Conservation (phyloP, 257 asterid species). For the Linaria vulgaris region DNA sequence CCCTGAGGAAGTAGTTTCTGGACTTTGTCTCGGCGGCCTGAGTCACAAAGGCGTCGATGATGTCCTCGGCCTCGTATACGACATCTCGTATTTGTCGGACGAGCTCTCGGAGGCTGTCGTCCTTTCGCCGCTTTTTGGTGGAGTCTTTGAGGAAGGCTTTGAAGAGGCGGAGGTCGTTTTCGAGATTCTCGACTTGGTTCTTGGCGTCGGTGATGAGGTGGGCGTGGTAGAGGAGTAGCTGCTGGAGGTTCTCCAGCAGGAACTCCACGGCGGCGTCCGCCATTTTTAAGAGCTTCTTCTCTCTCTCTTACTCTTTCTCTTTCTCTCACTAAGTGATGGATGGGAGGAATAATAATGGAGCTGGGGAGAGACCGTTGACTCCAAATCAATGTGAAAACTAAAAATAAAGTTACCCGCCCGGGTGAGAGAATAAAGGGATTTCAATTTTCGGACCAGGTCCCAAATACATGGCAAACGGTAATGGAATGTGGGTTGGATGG, state of each 20-base stretch:
- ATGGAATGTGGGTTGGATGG: too few relatives aligned
- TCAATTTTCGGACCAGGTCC: too few relatives aligned
- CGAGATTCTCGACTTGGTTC: constrained; percentile 25
- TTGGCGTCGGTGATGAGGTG: constrained; percentile 21
- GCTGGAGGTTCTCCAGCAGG: constrained; percentile 37
- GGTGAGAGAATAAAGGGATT: too few relatives aligned
- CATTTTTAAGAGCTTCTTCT: constrained; percentile 22
- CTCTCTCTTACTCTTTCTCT: not conserved
- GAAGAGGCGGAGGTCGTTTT: constrained; percentile 31
- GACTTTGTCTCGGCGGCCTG: constrained; percentile 29
- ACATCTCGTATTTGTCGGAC: constrained; percentile 28
- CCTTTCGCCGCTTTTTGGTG: constrained; percentile 23
- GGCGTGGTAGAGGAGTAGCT: constrained; percentile 24
- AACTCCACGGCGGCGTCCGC: constrained; percentile 40
- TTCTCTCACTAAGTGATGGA: too few relatives aligned
- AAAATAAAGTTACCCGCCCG: too few relatives aligned
- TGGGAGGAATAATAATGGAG: not conserved
- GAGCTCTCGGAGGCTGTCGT: constrained; percentile 25
- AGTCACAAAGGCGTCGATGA: constrained; percentile 30
- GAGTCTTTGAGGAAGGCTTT: constrained; percentile 34
- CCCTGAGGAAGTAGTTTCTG: constrained; percentile 19
- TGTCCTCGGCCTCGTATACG: constrained; percentile 38
- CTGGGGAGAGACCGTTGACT: not conserved
- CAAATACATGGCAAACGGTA: too few relatives aligned
- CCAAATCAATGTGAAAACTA: too few relatives aligned